Evolutionary conservation across 2,329 filamentous ascomycete genomes (phyloP), one percentile per base, ranked within the genome.

Genomic region (Penicillium sp.): DNA sequence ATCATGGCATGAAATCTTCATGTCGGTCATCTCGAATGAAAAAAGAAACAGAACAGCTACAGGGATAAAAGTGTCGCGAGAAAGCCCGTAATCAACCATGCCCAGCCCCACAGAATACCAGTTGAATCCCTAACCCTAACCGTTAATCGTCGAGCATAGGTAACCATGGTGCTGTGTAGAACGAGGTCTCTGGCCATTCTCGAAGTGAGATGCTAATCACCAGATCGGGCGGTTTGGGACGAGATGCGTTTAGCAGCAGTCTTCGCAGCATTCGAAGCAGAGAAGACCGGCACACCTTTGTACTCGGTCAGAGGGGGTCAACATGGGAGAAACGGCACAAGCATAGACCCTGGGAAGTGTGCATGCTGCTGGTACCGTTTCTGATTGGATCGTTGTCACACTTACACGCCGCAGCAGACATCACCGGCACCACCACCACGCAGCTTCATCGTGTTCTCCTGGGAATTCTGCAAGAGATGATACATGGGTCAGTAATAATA

Each of bases 391-490:
- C n/a, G 18, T n/a, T n/a, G 34, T 21, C 11, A 18, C 8, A 63
- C 66, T 58, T 61, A 71, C 69, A 70, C 26, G 60, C 69, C 69
- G 45, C 69, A 71, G 61, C 68, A 71, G 26, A 71, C 39, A 37
- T 69, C 66, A 13, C 68, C 66, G 13, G 53, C 59, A 34, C 64
- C 67, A 51, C 68, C 69, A 54, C 69, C 69, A 23, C 69, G 69
- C 23, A 71, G 63, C 36, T 68, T 65, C 62, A 51, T 65, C 62
- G 50, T 50, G 16, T 59, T 57, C 54, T 65, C 55, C 37, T 64
- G 52, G 13, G 58, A 58, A 49, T 53, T 61, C 60, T 65, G 37
- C 3, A 26, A 33, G 18, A 43, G 42, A 31, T n/a, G 1, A 24
- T 18, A 7, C 4, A 33, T 19, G 13, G 2, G 4, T 43, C 1